Base-by-base conservation (phyloP, 1,284 basidiomycete species). In the Cutaneotrichosporon sp. region DNA sequence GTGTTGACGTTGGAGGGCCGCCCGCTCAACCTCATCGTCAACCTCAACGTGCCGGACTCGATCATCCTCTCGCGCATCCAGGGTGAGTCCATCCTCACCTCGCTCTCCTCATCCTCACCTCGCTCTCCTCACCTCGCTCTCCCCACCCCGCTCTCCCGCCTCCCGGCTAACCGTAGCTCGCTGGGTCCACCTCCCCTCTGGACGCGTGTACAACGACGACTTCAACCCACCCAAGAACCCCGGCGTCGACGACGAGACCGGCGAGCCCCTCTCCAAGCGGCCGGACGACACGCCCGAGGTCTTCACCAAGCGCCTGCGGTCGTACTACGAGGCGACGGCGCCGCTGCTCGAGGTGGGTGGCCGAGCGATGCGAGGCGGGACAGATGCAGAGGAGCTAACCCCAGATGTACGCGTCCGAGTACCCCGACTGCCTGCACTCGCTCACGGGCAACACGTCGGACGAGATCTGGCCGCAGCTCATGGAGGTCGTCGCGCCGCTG, bases 111-210 rank as follows among this genome's bases (percentile, higher is more conserved):
- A 5, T 24, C 46, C 16, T 34, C 31, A 13, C 25, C 27, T n/a
- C n/a, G n/a, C 47, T 27, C 47, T 54, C 20, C 58, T 43, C 33
- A 58, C 57, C 2, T 14, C 68, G n/a, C 83, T 91, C 94, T 69
- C 89, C 95, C 56, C 98, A 91, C 91, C 87, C 97, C 4, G 95
- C 98, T 77, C 83, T 92, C 2, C 87, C 92, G 1, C 94, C 91
- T 0, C 22, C 50, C 11, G 54, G 20, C 58, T 51, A 25, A 58
- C 58, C 2, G 14, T 68, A 83, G 91, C 94, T 69, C 89, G 95
- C 56, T 98, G 91, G 92, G 87, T 98, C 5, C 95, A 99, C 77
- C 83, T 92, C 2, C 87, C 92, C 1, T 95, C 91, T 0, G 97
- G 97, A 5, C 85, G 97, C 22, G 89, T 98, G 16, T 99, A 99